Base-by-base conservation (phyloP, 1,284 basidiomycete species). In the Agaricales sp. region DNA sequence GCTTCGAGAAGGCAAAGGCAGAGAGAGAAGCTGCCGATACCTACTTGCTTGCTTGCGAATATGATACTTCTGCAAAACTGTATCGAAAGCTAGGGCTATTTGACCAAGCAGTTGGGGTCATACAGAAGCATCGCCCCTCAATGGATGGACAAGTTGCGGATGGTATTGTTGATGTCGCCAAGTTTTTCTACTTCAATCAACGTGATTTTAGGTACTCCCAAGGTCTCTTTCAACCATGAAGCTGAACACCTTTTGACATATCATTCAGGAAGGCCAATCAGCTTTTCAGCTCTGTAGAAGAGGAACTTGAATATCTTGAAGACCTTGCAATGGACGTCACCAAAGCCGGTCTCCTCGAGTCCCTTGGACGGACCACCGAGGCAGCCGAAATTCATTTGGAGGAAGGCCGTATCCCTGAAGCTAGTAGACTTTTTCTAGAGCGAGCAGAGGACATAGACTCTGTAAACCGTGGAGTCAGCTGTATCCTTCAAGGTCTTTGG, bases 251-350 rank as follows among this genome's bases (percentile, higher is more conserved):
- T 67, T 18, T n/a, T n/a, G n/a, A n/a, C n/a, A n/a, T n/a, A n/a
- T n/a, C 43, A 46, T 50, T 3, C 53, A 78, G 82, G 54, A 68
- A 74, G 63, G 68, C 75, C 4, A 59, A 58, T 14, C 54, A 55
- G 2, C 60, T 86, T 0, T 87, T 86, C 56, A 53, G 62, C 0
- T 66, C 70, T 1, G 58, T 66, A 0, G 74, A 84, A 19, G 75
- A 82, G 11, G 67, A 71, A 14, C 52, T 82, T 4, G 71, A 77
- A 39, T 86, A 79, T 52, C 68, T 80, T 43, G 73, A 80, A 50
- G 71, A 77, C 12, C 73, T 69, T 45, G 74, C 71, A 19, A 65
- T 86, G 3, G 74, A 79, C 50, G 55, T 71, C 13, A 72, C 75
- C 11, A 71, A 67, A n/a, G 75, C 73, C 0, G 58, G 60, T 0